Evolutionary conservation across 495 filamentous ascomycete genomes (phyloP), one percentile per base, ranked within the genome.

Genomic region (Podospora bellae-mahoneyi): DNA sequence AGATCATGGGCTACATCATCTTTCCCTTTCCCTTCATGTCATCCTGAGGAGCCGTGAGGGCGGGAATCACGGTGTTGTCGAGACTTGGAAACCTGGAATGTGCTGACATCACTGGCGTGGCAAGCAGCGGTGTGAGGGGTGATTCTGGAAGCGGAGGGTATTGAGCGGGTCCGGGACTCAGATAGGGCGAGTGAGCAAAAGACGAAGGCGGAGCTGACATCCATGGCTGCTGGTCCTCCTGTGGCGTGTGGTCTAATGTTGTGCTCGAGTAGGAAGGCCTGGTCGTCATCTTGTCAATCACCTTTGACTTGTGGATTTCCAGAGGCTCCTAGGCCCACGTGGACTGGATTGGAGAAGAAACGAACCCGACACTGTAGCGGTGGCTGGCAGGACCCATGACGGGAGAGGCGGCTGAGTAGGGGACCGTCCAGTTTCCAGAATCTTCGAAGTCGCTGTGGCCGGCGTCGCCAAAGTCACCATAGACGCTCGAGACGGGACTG

Each of bases 361-460:
- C 83, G 80, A 83, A 84, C 81, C 82, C 83, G 76, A 80, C 79
- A 78, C 81, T 80, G 80, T 80, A 85, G 73, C 80, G 77, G 39
- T 48, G 7, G 79, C 71, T 77, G 75, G 74, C 71, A 72, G 78
- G 77, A 68, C 74, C 78, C 72, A 76, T 75, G 74, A 79, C 75
- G 64, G 76, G 76, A 44, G 76, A 68, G 64, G 71, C 71, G 60
- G 77, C 72, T 73, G 78, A 70, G 69, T 75, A 77, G 68, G 76
- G 72, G 66, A 78, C 69, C 69, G 82, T 80, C 64, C 73, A 84
- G 44, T 76, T 69, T 63, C 69, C 72, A 64, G 76, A 79, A 61
- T 85, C 84, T 32, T 86, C 84, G 60, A 80, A 75, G 59, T 86
- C 84, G 75, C 84, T 87, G 77, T 85, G 86, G 28, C 78, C 75